Base-by-base conservation (phyloP, 345 rosid species). In the Bretschneidera sinensis region DNA sequence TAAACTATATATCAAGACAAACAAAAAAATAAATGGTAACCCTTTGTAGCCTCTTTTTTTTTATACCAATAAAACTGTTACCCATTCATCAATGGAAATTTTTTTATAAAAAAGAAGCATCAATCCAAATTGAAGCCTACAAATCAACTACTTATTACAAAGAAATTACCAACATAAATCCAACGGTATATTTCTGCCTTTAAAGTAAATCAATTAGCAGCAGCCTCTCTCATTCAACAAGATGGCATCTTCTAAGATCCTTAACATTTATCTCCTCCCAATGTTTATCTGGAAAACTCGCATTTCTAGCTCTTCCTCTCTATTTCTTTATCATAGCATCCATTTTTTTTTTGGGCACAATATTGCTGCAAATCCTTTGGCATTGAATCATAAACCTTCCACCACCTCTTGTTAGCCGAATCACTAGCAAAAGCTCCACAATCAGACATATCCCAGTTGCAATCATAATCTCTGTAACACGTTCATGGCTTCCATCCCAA, bases 401-500 rank as follows among this genome's bases (percentile, higher is more conserved):
- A 94, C 96, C 97, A 94, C 56, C 51, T 75, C 61, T 51, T 21
- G 21, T 84, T 83, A 15, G 84, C 87, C 0, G 73, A 60, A 24
- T 94, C 96, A 23, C 94, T 89, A 0, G 99, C 97, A 68, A 78
- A 94, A n/a, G 25, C 48, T 0, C 54, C 78, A 0, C 66, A 51
- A 28, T 9, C 43, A 28, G 9, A 59, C 35, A 23, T 65, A 61
- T 89, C 97, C 97, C 99, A 89, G 5, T 94, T 94, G 28, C 99
- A 94, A 48, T 90, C 99, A 23, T 89, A 94, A 52, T 94, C 99
- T 59, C 73, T 74, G 31, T 87, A 94, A 65, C 99, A 94, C 72
- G 71, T 68, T 97, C 99, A 94, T 31, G 99, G 99, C 81, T 94
- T 94, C 58, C 73, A 31, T 17, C 99, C 99, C 54, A 94, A 52